A percentile compares a stretch with the other conserved stretches of the same genome.
Conservation (phyloP, 2,329 filamentous ascomycete species). For the Sordariomycetes sp. region DNA sequence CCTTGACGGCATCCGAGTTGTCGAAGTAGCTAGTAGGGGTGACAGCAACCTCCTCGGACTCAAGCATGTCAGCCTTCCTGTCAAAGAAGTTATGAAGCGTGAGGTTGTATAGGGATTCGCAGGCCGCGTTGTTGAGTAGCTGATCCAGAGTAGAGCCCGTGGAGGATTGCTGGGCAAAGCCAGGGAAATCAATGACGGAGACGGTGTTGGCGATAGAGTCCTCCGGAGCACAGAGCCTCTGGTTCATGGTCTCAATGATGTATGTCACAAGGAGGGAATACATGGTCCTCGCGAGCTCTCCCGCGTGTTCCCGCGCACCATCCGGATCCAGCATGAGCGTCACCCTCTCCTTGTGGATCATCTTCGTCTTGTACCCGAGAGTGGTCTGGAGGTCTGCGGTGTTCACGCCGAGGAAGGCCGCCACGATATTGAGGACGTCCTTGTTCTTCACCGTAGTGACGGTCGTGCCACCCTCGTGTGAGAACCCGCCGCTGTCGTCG, state of each 20-base stretch:
- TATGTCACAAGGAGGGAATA: conserved; percentile 92
- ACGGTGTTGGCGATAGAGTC: conserved; percentile 88
- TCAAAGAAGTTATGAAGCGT: conserved; percentile 95
- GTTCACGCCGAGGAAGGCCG: conserved; percentile 87
- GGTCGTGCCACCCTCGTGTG: conserved; percentile 82
- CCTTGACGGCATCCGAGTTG: conserved; percentile 88
- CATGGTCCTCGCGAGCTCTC: conserved; percentile 84
- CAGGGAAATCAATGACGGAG: conserved; percentile 92
- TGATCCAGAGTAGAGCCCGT: conserved; percentile 85
- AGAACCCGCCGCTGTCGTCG: conserved; percentile 93
- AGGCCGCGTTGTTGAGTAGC: conserved; percentile 87
- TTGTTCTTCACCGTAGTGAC: conserved; percentile 88
- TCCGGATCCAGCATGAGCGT: conserved; percentile 94
- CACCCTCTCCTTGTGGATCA: conserved; percentile 90
- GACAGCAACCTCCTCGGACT: conserved; percentile 86
- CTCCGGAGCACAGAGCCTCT: conserved; percentile 76
- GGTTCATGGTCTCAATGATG: conserved; percentile 87
- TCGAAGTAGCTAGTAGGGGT: conserved; percentile 94
- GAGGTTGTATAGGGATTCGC: conserved; percentile 85
- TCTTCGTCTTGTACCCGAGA: conserved; percentile 93
- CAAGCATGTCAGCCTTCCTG: conserved; percentile 81
- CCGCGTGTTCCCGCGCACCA: conserved; percentile 82
- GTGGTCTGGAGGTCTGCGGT: conserved; percentile 75
- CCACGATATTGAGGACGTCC: conserved; percentile 74
- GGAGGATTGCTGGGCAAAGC: conserved; percentile 75